Percentiles rank a stretch among this genome's conserved stretches.
Evolutionary conservation across 257 asterid species (phyloP).

Genomic region (Petunia secreta): DNA sequence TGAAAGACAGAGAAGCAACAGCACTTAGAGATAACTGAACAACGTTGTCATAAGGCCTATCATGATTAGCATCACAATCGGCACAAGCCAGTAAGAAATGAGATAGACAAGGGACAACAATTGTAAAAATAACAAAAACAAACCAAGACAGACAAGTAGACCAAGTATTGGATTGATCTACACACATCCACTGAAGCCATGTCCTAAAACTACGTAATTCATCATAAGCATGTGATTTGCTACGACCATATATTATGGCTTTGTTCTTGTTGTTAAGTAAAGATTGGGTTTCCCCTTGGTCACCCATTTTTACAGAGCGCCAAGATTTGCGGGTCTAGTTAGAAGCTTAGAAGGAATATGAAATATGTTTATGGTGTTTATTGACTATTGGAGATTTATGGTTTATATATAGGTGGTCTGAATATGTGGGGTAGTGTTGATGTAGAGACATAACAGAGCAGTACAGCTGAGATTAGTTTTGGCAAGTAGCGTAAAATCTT

Average conservation of each 20-base stretch:
- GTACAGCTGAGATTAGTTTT: neutral
- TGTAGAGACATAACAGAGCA: neutral
- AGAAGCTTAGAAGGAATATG: neutral
- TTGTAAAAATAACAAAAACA: conserved; percentile 55
- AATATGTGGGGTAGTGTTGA: neutral
- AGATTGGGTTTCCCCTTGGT: conserved; percentile 24
- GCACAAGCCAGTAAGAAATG: conserved; percentile 70
- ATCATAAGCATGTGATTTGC: conserved; percentile 68
- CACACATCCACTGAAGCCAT: conserved; percentile 92
- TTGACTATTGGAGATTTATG: neutral
- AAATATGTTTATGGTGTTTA: neutral
- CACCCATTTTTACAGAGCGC: conserved; percentile 45
- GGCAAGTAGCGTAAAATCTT: neutral
- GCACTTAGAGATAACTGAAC: conserved; percentile 87
- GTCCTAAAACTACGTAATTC: conserved; percentile 74
- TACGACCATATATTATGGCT: conserved; percentile 40
- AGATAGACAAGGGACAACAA: conserved; percentile 71
- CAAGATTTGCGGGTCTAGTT: conserved; percentile 27
- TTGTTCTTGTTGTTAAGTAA: conserved; percentile 29
- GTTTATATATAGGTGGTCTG: neutral
- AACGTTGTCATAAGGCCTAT: conserved; percentile 73
- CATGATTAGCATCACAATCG: conserved; percentile 71
- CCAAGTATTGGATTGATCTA: conserved; percentile 74
- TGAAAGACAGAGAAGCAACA: conserved; percentile 71
- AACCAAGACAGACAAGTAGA: conserved; percentile 71